phyloP scores from a whole-genome alignment of 768 basidiomycete genomes.

The Agrocybe chaxingu region DNA sequence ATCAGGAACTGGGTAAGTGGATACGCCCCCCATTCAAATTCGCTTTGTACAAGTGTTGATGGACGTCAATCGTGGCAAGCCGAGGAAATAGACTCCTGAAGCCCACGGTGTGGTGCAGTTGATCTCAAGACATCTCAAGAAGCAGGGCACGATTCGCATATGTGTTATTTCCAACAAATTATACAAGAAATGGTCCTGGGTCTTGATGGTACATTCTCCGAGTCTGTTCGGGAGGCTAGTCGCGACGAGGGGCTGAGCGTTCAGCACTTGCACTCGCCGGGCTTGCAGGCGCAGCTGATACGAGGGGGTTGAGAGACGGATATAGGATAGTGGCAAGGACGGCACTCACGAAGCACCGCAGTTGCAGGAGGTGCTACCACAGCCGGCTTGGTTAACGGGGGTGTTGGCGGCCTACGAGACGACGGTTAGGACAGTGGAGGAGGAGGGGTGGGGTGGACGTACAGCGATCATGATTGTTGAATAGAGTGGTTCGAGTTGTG shows the following conservation, averaged over 20 bases:
- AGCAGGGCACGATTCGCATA: background rate
- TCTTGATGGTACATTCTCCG: too few species aligned
- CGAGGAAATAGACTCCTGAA: slow-evolving; percentile 2
- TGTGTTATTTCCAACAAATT: background rate
- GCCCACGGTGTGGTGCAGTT: background rate
- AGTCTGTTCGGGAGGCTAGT: background rate
- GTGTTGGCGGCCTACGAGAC: slow-evolving; percentile 27
- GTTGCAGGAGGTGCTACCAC: slow-evolving; percentile 46
- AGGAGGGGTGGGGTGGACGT: slow-evolving; percentile 13
- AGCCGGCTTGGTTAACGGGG: slow-evolving; percentile 42
- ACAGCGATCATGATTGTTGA: slow-evolving; percentile 37
- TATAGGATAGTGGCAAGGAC: slow-evolving; percentile 8
- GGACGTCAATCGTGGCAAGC: background rate
- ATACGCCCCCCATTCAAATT: background rate
- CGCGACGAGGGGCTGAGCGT: background rate
- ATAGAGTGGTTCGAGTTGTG: slow-evolving; percentile 10
- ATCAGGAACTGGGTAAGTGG: slow-evolving; percentile 59
- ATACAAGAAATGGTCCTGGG: background rate
- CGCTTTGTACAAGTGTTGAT: background rate
- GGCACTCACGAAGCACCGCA: slow-evolving; percentile 45
- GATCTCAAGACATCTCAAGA: slow-evolving; percentile 1
- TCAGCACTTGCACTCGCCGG: slow-evolving; percentile 67
- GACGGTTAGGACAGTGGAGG: slow-evolving; percentile 4
- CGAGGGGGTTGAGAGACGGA: background rate
- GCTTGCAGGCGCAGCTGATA: slow-evolving; percentile 55